Conservation (phyloP, 1,139 yeast genomes). For the Diutina catenulata region DNA sequence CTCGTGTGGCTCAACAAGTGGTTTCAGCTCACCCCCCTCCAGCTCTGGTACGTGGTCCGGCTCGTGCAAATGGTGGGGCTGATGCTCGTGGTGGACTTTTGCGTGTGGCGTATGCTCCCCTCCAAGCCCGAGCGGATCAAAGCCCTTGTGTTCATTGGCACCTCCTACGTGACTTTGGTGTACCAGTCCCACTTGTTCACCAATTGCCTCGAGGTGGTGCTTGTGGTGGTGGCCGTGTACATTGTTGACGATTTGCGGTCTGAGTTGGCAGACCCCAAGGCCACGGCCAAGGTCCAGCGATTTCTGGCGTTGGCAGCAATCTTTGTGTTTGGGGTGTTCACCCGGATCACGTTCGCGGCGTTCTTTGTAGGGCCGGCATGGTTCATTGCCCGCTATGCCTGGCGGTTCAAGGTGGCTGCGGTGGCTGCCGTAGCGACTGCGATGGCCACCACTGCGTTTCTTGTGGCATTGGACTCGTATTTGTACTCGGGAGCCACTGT, state of each 20-base stretch:
- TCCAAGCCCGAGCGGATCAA: constrained; percentile 54
- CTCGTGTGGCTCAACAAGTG: constrained; percentile 24
- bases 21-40: constrained; percentile 23
- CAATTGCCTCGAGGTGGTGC: constrained; percentile 69
- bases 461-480: constrained; percentile 38
- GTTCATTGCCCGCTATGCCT: constrained; percentile 27
- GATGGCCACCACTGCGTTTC: constrained; percentile 19
- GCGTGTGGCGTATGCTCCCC: constrained; percentile 37
- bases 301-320: constrained; percentile 36
- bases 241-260: constrained; percentile 29
- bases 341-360: constrained; percentile 72
- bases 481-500: constrained; percentile 6
- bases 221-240: constrained; percentile 47
- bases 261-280: constrained; percentile 7
- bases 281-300: constrained; percentile 10
- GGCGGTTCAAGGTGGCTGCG: constrained; percentile 14
- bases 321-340: constrained; percentile 61
- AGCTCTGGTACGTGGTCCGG: constrained; percentile 46
- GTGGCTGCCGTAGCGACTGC: constrained; percentile 19
- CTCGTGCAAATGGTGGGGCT: constrained; percentile 43
- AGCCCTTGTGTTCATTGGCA: constrained; percentile 52
- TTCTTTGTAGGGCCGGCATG: constrained; percentile 55
- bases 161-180: constrained; percentile 71
- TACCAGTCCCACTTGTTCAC: constrained; percentile 85
- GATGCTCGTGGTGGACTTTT: constrained; percentile 48